Base-by-base conservation (phyloP, 306 rosid species). In the Castanea mollissima region DNA sequence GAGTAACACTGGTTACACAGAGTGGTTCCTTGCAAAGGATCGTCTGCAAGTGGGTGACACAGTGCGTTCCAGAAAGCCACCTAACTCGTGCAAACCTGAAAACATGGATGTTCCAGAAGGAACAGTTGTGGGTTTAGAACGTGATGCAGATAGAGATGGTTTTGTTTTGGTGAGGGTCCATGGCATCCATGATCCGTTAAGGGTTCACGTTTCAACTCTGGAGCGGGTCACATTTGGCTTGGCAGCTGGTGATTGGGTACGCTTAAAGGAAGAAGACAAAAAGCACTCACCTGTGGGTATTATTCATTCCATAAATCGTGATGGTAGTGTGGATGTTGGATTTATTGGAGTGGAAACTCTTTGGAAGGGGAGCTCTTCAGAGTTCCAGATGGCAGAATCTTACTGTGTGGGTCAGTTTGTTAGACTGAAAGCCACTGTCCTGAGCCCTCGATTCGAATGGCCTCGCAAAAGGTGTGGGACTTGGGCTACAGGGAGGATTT, bases 21-120 rank as follows among this genome's bases (percentile, higher is more conserved):
- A 87, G 75, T 94, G 99, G 99, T 82, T 88, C 82, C 92, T 91
- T 85, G 84, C 88, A 25, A 94, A 94, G 88, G 99, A 94, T 78
- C 89, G 70, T 67, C 93, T 92, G 55, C 93, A 85, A 86, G 99
- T 92, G 60, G 93, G 91, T 19, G 99, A 94, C 88, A 56, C 7
- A 55, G 99, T 94, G 74, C 91, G 95, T 60, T 92, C 97, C 18
- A 90, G 99, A 82, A 94, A 92, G 86, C 84, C 87, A 71, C 75
- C 86, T 78, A 91, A 91, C 80, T 85, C 90, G 7, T 85, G 90
- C 84, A 92, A 82, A 76, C 79, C 87, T 57, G 92, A 87, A 81
- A 92, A 78, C 86, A 94, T 90, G 97, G 80, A 85, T 57, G 87
- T 94, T 74, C 91, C 97, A 2, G 99, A 88, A 73, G 99, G 95